Percentiles rank a stretch among this genome's conserved stretches.
Conservation (phyloP, 768 basidiomycete species). For the Astraeus odoratus region DNA sequence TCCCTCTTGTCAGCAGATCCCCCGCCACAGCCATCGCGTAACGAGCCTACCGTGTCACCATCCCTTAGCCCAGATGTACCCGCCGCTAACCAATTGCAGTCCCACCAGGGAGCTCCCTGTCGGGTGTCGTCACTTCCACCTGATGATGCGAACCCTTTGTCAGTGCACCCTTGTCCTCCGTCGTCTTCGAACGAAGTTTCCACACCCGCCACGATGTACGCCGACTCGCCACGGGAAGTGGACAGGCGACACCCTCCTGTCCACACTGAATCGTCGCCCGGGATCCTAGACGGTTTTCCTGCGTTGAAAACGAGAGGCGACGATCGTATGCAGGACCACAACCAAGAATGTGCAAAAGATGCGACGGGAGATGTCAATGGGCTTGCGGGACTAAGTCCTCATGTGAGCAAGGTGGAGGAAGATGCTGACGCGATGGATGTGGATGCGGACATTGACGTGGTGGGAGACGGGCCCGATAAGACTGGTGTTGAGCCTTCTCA, state of each 20-base stretch:
- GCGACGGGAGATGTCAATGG: background rate
- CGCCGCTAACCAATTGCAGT: too few relatives aligned
- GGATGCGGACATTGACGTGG: slow-evolving; percentile 4
- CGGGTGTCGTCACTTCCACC: too few relatives aligned
- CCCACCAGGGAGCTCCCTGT: background rate
- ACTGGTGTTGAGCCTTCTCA: background rate
- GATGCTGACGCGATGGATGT: slow-evolving; percentile 19
- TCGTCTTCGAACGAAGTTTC: too few relatives aligned
- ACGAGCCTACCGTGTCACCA: too few relatives aligned
- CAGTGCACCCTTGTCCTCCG: too few relatives aligned
- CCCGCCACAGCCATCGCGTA: slow-evolving; percentile 4
- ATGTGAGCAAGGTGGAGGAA: background rate
- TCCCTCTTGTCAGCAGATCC: slow-evolving; percentile 36
- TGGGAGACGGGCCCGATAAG: slow-evolving; percentile 2
- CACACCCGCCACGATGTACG: too few relatives aligned
- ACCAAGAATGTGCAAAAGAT: background rate
- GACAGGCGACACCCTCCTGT: too few relatives aligned
- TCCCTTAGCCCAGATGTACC: too few relatives aligned
- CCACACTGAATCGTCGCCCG: too few relatives aligned
- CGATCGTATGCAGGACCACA: background rate
- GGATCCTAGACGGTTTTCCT: slow-evolving; percentile 10
- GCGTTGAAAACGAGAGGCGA: slow-evolving; percentile 6
- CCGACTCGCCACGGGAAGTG: too few relatives aligned
- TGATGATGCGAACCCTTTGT: too few relatives aligned
- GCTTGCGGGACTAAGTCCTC: background rate